Conservation (phyloP, 495 filamentous ascomycete genomes). For the Aeminium ludgeri region DNA sequence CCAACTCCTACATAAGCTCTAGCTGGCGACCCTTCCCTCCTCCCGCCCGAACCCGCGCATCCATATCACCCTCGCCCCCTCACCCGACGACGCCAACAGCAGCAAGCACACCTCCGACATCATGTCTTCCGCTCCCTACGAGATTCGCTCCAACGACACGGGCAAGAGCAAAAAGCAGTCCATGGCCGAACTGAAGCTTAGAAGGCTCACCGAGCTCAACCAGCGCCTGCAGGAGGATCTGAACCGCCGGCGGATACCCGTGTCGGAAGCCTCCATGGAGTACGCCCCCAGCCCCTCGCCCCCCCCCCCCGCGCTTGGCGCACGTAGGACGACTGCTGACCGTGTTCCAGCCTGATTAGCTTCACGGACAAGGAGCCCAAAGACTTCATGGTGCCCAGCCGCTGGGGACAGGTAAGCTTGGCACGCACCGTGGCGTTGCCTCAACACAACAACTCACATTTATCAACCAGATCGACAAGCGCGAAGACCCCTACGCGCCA, state of each 20-base stretch:
- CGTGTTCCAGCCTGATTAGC: slow-evolving; percentile 57
- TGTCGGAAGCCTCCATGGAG: slow-evolving; percentile 87
- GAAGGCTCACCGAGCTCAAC: slow-evolving; percentile 91
- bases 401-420: slow-evolving; percentile 71
- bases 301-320: neutral
- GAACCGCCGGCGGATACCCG: slow-evolving; percentile 83
- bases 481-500: slow-evolving; percentile 91
- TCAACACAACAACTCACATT: slow-evolving; percentile 12
- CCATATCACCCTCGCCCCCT: slow-evolving; percentile 5
- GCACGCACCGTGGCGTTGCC: neutral
- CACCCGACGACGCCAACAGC: slow-evolving; percentile 17
- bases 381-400: slow-evolving; percentile 96
- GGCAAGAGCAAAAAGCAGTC: slow-evolving; percentile 96
- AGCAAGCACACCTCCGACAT: neutral
- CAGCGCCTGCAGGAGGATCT: slow-evolving; percentile 84
- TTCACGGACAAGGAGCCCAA: slow-evolving; percentile 85
- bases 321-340: slow-evolving; percentile 7
- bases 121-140: slow-evolving; percentile 24
- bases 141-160: slow-evolving; percentile 25
- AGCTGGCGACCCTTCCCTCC: too few species aligned
- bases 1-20: too few species aligned
- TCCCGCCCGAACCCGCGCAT: too few species aligned
- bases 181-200: slow-evolving; percentile 94
- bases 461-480: slow-evolving; percentile 64
- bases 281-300: slow-evolving; percentile 30